phyloP scores from a whole-genome alignment of 805 yeast genomes.

The Kuraishia capsulata region DNA sequence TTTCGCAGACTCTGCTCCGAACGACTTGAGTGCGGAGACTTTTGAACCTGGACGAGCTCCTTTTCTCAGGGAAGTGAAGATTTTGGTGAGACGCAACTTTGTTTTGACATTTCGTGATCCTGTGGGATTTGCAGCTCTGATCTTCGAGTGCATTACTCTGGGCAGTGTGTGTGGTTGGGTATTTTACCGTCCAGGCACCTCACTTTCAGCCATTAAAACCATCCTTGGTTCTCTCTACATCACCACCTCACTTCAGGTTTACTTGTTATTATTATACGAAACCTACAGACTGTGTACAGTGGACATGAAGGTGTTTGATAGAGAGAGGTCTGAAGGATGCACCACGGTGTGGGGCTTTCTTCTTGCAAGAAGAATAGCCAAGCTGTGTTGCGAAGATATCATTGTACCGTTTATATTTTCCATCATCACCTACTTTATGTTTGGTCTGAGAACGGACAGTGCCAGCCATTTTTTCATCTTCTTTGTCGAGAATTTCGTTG shows the following conservation, averaged over 20 bases:
- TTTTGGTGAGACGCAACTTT: conserved; percentile 36
- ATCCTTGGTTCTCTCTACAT: conserved; percentile 42
- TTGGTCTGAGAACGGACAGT: conserved; percentile 47
- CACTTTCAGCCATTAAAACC: conserved; percentile 59
- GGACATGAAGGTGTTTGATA: conserved; percentile 46
- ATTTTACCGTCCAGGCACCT: conserved; percentile 52
- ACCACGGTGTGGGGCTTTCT: conserved; percentile 62
- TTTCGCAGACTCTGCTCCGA: conserved; percentile 2
- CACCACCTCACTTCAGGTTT: conserved; percentile 44
- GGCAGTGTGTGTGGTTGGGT: conserved; percentile 72
- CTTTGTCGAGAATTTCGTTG: conserved; percentile 49
- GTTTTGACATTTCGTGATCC: conserved; percentile 41
- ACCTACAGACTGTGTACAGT: conserved; percentile 44
- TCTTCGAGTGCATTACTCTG: conserved; percentile 34
- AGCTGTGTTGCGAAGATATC: conserved; percentile 60
- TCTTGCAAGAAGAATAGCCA: conserved; percentile 55
- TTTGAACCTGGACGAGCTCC: conserved; percentile 28
- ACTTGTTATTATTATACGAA: conserved; percentile 47
- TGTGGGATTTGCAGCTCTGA: conserved; percentile 32
- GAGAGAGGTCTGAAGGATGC: conserved; percentile 66
- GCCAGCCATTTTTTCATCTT: conserved; percentile 49
- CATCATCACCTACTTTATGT: conserved; percentile 64
- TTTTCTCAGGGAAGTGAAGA: conserved; percentile 29
- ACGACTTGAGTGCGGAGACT: conserved; percentile 7
- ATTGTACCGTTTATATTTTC: conserved; percentile 53